Percentiles rank a stretch among this genome's conserved stretches.
These are phyloP conservation scores for Kodamaea jinghongensis DNA, from an alignment of 805 yeast species.

Conservation along the genomic window DNA sequence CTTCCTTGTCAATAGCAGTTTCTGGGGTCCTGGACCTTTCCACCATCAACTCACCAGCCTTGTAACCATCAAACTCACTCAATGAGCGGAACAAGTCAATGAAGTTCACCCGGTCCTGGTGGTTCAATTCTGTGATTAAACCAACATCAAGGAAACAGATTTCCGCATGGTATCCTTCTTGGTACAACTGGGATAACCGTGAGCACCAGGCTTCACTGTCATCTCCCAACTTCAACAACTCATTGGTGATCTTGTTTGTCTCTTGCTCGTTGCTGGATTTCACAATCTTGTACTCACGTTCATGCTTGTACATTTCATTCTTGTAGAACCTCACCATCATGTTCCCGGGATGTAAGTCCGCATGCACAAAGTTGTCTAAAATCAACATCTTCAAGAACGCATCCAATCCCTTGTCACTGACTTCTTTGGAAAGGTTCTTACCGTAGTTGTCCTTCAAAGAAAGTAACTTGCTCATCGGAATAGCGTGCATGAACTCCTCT, in stretches of 20 bases:
- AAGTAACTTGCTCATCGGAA: conserved; percentile 74
- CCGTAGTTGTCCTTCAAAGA: conserved; percentile 46
- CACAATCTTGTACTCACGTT: conserved; percentile 40
- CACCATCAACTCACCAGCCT: conserved; percentile 93
- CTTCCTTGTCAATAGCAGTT: conserved; percentile 78
- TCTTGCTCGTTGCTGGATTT: conserved; percentile 45
- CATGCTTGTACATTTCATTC: conserved; percentile 42
- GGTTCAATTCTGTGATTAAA: conserved; percentile 83
- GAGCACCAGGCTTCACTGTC: conserved; percentile 44
- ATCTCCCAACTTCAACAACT: conserved; percentile 33
- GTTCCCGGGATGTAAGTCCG: conserved; percentile 97
- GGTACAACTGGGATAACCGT: conserved; percentile 44
- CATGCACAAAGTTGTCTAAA: conserved; percentile 90
- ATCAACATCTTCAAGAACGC: conserved; percentile 92
- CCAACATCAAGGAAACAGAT: conserved; percentile 93
- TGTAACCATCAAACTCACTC: conserved; percentile 89
- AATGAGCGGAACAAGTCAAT: conserved; percentile 85
- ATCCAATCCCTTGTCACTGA: conserved; percentile 81
- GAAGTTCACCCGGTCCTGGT: conserved; percentile 75
- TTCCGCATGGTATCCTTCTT: conserved; percentile 73
- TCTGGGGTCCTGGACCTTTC: conserved; percentile 95
- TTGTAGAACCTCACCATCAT: conserved; percentile 73
- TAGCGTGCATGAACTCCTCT: conserved; percentile 81
- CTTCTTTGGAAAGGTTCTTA: conserved; percentile 56
- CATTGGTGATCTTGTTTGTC: conserved; percentile 43